Evolutionary conservation across 176 grass and related monocot species (phyloP), one percentile per base, ranked within the genome.

Genomic region (Hyparrhenia diplandra): DNA sequence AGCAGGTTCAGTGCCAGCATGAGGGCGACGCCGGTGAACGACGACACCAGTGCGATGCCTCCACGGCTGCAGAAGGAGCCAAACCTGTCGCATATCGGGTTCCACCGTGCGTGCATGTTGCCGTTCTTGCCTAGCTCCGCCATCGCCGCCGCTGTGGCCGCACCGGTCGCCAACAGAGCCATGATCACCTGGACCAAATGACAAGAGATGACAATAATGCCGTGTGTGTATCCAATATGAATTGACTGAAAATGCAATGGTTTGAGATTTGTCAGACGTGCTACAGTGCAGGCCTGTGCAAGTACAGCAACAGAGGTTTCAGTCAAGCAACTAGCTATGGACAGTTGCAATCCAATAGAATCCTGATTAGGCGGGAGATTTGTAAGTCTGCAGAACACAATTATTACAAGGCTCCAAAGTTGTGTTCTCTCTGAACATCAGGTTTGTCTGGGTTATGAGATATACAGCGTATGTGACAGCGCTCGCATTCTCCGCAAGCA

Each of bases 101-200:
- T 95, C 96, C 96, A 99, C 47, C 83, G 91, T 45, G 92, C 73
- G 69, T 99, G 88, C 67, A 85, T 66, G 83, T 99, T 99, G 17
- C 93, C 93, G 5, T 95, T 82, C 81, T 90, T 99, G 5, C 93
- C 93, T 37, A 99, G 54, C 79, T 91, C 85, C 0, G 96, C 90
- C 80, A 95, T 89, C 0, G 96, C 86, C 0, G 82, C 83, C 3
- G 90, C 90, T 11, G 92, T 69, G 11, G 90, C 78, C 1, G 84
- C 87, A 65, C 88, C 82, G 0, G 88, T 95, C 34, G 85, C 90
- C 87, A 93, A 75, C 43, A 99, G 49, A 67, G 64, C 42, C 89
- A 87, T 66, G 17, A 91, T 87, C 62, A 90, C 84, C 96, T 95
- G 86, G 46, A 17, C 55, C 67, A 73, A 32, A 32, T 34, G 42